Conservation (phyloP, 2,329 filamentous ascomycete genomes). For the Clathrospora elynae region DNA sequence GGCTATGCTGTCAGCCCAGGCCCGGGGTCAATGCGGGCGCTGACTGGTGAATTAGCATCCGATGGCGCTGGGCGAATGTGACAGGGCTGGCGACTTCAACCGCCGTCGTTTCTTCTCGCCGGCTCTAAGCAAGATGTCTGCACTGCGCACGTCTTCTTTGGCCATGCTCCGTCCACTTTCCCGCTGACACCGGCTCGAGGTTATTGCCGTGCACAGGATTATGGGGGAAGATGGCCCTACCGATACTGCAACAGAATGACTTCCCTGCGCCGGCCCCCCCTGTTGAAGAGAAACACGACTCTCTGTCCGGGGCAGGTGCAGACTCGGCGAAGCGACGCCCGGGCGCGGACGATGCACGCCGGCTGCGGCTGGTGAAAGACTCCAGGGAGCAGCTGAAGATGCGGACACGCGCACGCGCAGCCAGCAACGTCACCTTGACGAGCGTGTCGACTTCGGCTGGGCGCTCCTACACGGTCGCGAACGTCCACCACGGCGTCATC, state of each 20-base stretch:
- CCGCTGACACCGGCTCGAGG: constrained; percentile 21
- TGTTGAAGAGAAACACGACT: constrained; percentile 33
- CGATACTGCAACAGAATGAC: constrained; percentile 41
- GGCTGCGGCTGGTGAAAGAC: constrained; percentile 46
- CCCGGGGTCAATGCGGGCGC: constrained; percentile 14
- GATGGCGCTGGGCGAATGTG: constrained; percentile 26
- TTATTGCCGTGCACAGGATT: constrained; percentile 28
- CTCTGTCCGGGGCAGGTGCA: constrained; percentile 28
- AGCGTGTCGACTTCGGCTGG: constrained; percentile 37
- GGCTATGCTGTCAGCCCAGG: too few relatives aligned
- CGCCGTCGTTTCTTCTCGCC: constrained; percentile 23
- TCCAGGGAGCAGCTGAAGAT: constrained; percentile 46
- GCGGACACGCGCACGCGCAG: constrained; percentile 36
- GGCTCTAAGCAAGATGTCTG: constrained; percentile 36
- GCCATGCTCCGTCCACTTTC: constrained; percentile 26
- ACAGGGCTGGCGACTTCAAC: constrained; percentile 33
- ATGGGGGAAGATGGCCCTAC: constrained; percentile 46
- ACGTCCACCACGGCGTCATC: constrained; percentile 55
- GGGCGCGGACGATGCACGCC: constrained; percentile 37
- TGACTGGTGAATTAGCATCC: constrained; percentile 33
- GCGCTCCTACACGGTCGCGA: constrained; percentile 54
- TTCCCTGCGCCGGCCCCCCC: constrained; percentile 35
- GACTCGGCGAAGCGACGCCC: constrained; percentile 37
- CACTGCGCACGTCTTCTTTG: constrained; percentile 28
- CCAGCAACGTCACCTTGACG: constrained; percentile 41